Percentiles rank a stretch among this genome's conserved stretches.
Conservation (phyloP, 2,329 filamentous ascomycete genomes). For the Clarireedia paspali region DNA sequence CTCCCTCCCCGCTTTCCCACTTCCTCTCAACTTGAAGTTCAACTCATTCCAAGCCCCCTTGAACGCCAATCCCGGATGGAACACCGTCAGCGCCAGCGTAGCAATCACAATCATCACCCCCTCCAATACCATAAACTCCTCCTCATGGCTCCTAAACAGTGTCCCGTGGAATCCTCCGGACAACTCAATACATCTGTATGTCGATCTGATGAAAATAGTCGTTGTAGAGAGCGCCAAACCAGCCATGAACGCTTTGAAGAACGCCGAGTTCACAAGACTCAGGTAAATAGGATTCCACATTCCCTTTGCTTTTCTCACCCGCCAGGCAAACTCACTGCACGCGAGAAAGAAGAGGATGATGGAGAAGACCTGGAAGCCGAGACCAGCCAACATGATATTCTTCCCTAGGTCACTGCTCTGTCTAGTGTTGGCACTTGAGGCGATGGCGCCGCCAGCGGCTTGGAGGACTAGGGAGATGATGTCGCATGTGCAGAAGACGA, state of each 20-base stretch:
- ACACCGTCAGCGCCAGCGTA: no score
- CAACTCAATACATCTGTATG: conserved; percentile 52
- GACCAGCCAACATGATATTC: conserved; percentile 35
- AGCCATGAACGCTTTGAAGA: conserved; percentile 41
- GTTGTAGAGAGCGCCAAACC: conserved; percentile 41
- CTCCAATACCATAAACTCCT: conserved; percentile 40
- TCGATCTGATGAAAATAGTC: conserved; percentile 48
- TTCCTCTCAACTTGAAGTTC: no score
- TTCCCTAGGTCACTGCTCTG: conserved; percentile 19
- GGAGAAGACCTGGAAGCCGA: conserved; percentile 33
- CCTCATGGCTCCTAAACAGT: conserved; percentile 41
- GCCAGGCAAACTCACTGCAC: conserved; percentile 14
- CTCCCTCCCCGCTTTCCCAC: no score
- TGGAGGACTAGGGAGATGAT: conserved; percentile 51
- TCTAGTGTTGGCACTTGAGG: conserved; percentile 36
- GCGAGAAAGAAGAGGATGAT: conserved; percentile 25
- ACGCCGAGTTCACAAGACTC: conserved; percentile 12
- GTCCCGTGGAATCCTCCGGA: conserved; percentile 44
- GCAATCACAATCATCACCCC: conserved; percentile 16
- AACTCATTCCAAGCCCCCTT: no score
- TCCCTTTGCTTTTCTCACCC: conserved; percentile 10
- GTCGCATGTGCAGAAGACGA: conserved; percentile 41
- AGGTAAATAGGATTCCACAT: conserved; percentile 16
- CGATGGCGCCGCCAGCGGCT: conserved; percentile 49
- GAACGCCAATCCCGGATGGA: no score